These are phyloP conservation scores for Plasmodium gonderi DNA, from an alignment of 169 alveolate genomes.

Conservation along the genomic window DNA sequence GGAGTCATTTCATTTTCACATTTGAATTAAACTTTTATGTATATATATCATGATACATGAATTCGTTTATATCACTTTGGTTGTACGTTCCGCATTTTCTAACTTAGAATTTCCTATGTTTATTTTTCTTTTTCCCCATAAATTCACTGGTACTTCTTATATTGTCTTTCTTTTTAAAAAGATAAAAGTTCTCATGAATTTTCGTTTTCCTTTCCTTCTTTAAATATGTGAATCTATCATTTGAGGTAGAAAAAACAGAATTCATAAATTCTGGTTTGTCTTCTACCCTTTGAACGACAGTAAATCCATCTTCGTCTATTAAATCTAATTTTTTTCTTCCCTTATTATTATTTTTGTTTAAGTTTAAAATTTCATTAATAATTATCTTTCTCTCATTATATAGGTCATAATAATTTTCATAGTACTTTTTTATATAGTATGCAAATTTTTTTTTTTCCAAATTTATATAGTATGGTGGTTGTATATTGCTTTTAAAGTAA, in stretches of 20 bases:
- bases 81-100: neutral
- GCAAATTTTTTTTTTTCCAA: conserved; percentile 35
- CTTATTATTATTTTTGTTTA: conserved; percentile 29
- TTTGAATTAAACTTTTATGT: neutral
- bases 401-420: conserved; percentile 45
- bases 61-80: neutral
- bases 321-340: conserved; percentile 7
- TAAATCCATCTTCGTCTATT: conserved; percentile 63
- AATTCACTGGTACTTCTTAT: neutral
- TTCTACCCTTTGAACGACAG: conserved; percentile 40
- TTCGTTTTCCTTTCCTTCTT: conserved; percentile 34
- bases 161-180: conserved; percentile 51
- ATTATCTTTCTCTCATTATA: conserved; percentile 44
- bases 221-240: conserved; percentile 26
- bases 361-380: conserved; percentile 41
- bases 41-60: neutral
- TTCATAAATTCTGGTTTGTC: conserved; percentile 54
- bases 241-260: conserved; percentile 26
- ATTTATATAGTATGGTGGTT: conserved; percentile 37
- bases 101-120: neutral
- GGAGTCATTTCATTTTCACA: neutral
- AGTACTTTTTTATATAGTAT: conserved; percentile 23
- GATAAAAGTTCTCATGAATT: conserved; percentile 65
- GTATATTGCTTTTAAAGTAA: conserved; percentile 33
- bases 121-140: conserved; percentile 14